Percentiles rank a stretch among this genome's conserved stretches.
These are phyloP conservation scores for Neurospora sp. DNA, from an alignment of 495 filamentous ascomycete species.

Conservation along the genomic window DNA sequence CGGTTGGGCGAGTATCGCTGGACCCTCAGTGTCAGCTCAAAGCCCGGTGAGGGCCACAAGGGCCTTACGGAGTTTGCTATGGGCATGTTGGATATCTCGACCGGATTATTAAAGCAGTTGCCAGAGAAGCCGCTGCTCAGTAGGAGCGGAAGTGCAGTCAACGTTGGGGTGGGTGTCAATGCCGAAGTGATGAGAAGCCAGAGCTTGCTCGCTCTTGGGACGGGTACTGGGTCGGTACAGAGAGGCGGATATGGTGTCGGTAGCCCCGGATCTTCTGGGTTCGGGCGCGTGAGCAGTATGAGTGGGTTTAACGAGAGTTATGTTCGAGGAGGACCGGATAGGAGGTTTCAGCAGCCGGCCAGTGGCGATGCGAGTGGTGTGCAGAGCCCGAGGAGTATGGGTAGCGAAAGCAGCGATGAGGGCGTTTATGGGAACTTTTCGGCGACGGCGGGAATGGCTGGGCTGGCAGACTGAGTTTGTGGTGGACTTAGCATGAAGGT, in stretches of 20 bases:
- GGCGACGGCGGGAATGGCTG: constrained; percentile 29
- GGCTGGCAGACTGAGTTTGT: constrained; percentile 14
- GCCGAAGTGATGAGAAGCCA: constrained; percentile 31
- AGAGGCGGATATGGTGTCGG: constrained; percentile 6
- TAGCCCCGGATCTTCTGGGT: not conserved
- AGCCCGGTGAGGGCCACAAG: constrained; percentile 51
- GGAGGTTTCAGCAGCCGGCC: constrained; percentile 15
- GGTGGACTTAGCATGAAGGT: not conserved
- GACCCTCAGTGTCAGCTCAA: constrained; percentile 79
- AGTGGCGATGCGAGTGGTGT: constrained; percentile 32
- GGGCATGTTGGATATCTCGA: constrained; percentile 57
- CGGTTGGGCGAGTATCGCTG: constrained; percentile 84
- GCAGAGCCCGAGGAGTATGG: constrained; percentile 32
- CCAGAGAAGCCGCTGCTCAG: constrained; percentile 46
- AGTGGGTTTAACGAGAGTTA: constrained; percentile 13
- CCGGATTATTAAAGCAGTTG: constrained; percentile 44
- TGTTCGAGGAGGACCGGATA: constrained; percentile 1
- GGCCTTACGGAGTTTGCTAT: constrained; percentile 66
- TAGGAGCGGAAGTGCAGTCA: constrained; percentile 29
- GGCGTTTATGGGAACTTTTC: constrained; percentile 44
- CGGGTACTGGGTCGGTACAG: constrained; percentile 1
- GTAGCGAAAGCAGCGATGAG: constrained; percentile 37
- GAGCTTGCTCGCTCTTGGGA: constrained; percentile 23
- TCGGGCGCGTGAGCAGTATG: constrained; percentile 10
- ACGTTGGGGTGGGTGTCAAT: constrained; percentile 33